Percentiles rank a stretch among this genome's conserved stretches.
Evolutionary conservation across 2,329 filamentous ascomycete genomes (phyloP).

Genomic region (Colletotrichum sp.): DNA sequence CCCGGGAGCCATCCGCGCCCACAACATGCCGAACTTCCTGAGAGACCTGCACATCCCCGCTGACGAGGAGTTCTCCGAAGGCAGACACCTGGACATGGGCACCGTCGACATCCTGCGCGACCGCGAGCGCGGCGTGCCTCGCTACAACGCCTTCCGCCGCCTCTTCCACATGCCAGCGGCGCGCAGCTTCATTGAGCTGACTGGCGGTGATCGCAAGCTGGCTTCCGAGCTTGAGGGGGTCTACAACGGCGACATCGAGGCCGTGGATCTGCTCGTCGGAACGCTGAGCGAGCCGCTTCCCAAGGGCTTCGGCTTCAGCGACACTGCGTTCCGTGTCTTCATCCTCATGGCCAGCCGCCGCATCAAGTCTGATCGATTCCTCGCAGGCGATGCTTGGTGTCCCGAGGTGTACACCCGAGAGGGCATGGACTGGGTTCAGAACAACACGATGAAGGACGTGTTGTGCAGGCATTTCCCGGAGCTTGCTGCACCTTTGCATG

Average conservation of each 20-base stretch:
- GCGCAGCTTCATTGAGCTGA: not conserved
- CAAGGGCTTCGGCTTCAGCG: constrained; percentile 50
- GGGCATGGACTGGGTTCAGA: constrained; percentile 48
- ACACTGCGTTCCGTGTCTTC: constrained; percentile 44
- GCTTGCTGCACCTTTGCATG: constrained; percentile 22
- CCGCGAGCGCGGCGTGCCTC: constrained; percentile 50
- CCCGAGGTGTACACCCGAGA: constrained; percentile 43
- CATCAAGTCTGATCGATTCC: constrained; percentile 18
- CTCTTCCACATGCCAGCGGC: constrained; percentile 31
- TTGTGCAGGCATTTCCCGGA: constrained; percentile 47
- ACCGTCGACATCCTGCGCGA: constrained; percentile 52
- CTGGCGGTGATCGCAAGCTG: not conserved
- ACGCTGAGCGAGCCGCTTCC: constrained; percentile 46
- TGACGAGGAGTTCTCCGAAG: constrained; percentile 35
- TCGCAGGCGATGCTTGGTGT: constrained; percentile 42
- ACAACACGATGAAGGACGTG: constrained; percentile 46
- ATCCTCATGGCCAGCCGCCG: not conserved
- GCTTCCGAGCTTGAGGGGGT: constrained; percentile 35
- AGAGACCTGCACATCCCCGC: constrained; percentile 36
- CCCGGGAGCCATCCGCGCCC: constrained; percentile 48
- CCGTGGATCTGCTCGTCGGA: constrained; percentile 47
- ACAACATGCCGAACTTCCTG: constrained; percentile 38
- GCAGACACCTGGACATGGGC: constrained; percentile 44
- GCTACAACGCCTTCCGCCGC: constrained; percentile 49
- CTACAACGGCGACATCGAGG: constrained; percentile 45